These are phyloP conservation scores for Edaphochlamys debaryana DNA, from an alignment of 139 green algal genomes.

Conservation along the genomic window DNA sequence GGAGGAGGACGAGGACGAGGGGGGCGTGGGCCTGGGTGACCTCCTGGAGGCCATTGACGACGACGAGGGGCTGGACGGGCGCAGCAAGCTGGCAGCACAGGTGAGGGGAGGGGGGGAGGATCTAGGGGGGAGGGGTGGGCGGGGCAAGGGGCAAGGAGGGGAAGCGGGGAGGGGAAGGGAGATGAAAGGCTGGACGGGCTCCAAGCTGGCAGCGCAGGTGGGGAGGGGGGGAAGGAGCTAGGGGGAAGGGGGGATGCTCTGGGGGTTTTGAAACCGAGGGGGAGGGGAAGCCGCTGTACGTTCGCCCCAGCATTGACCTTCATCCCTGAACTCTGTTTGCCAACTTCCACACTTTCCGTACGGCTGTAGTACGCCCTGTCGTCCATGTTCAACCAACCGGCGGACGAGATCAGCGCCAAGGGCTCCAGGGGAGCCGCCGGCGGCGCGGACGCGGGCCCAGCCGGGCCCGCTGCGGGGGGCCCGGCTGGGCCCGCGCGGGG, in stretches of 20 bases:
- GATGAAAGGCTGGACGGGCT: not conserved
- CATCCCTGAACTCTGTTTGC: too few species aligned
- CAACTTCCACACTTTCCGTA: not conserved
- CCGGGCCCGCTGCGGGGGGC: not conserved
- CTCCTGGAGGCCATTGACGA: conserved; percentile 13
- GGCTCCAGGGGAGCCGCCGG: not conserved
- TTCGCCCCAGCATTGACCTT: too few species aligned
- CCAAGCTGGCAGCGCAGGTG: too few species aligned
- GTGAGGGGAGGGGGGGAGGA: too few species aligned
- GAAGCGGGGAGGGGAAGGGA: too few species aligned
- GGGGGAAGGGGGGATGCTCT: too few species aligned
- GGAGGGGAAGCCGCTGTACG: too few species aligned
- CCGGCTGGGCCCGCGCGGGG: not conserved
- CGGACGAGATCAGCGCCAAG: conserved; percentile 28
- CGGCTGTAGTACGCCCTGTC: conserved; percentile 21
- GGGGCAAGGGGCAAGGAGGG: too few species aligned
- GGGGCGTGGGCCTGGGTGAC: not conserved
- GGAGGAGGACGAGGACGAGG: not conserved
- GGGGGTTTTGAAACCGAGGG: too few species aligned
- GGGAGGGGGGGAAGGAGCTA: too few species aligned
- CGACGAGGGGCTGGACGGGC: conserved; percentile 8
- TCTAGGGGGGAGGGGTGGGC: too few species aligned
- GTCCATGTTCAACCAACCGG: conserved; percentile 40
- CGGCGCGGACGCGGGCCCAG: not conserved
- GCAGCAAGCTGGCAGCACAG: too few species aligned